Conservation (phyloP, 1,284 basidiomycete species). For the Ceratorhiza oryzae-sativae region DNA sequence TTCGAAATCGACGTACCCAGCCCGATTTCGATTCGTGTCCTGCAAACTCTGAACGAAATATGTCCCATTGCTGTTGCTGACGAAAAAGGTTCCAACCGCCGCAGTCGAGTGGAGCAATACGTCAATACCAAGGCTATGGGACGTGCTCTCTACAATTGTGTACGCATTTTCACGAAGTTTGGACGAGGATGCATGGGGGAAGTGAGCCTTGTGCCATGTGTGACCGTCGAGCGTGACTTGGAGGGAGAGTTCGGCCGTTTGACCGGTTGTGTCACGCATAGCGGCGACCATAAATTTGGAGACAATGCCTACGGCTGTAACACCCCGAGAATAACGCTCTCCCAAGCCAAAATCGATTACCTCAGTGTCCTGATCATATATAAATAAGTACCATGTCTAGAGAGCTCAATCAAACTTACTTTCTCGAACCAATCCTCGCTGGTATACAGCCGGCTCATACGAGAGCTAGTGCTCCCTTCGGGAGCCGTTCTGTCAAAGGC, state of each 20-base stretch:
- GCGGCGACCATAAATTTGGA: constrained; percentile 91
- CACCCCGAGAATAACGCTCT: constrained; percentile 80
- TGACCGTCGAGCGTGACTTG: constrained; percentile 85
- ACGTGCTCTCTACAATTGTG: constrained; percentile 93
- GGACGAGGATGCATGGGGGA: constrained; percentile 84
- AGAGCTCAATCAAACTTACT: not conserved
- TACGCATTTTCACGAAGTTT: constrained; percentile 88
- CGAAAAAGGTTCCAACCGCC: constrained; percentile 88
- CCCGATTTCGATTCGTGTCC: constrained; percentile 87
- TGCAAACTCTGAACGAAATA: constrained; percentile 92
- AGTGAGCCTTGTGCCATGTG: constrained; percentile 82
- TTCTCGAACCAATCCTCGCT: constrained; percentile 80
- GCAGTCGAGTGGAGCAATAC: constrained; percentile 80
- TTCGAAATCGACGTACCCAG: constrained; percentile 94
- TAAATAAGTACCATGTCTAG: not conserved
- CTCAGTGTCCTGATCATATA: constrained; percentile 55
- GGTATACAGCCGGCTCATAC: constrained; percentile 78
- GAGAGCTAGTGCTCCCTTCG: constrained; percentile 53
- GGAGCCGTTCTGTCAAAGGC: constrained; percentile 72
- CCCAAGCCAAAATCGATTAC: constrained; percentile 84
- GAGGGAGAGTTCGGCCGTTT: constrained; percentile 69
- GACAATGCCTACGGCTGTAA: constrained; percentile 88
- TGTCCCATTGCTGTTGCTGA: constrained; percentile 93
- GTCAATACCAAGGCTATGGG: constrained; percentile 92
- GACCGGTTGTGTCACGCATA: constrained; percentile 63